Evolutionary conservation across 176 grass and related monocot genomes (phyloP).

Genomic region (Raddia distichophylla): DNA sequence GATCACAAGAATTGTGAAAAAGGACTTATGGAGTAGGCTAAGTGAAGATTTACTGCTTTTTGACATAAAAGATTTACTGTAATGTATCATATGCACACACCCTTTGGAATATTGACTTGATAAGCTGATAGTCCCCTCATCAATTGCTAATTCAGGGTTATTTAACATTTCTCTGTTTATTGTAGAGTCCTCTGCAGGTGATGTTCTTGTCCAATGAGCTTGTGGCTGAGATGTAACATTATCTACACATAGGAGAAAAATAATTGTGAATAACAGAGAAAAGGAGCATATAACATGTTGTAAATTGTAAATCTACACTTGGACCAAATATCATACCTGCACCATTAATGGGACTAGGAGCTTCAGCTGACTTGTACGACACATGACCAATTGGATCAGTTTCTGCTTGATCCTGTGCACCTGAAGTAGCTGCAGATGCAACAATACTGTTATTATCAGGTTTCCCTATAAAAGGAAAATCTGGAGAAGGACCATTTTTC

Average conservation of each 20-base stretch:
- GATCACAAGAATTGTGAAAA: neutral
- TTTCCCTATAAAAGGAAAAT: slow-evolving; percentile 40
- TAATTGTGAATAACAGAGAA: neutral
- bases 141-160: slow-evolving; percentile 66
- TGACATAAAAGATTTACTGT: neutral
- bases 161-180: slow-evolving; percentile 47
- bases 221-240: slow-evolving; percentile 45
- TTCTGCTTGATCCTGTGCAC: slow-evolving; percentile 33
- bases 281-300: neutral
- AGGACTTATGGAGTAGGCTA: neutral
- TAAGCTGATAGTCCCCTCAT: slow-evolving; percentile 81
- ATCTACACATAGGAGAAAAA: slow-evolving; percentile 32
- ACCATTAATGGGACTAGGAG: slow-evolving; percentile 33
- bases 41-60: no score
- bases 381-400: slow-evolving; percentile 37
- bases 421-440: slow-evolving; percentile 42
- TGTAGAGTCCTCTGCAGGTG: slow-evolving; percentile 36
- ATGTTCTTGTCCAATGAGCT: slow-evolving; percentile 40
- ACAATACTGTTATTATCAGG: slow-evolving; percentile 25
- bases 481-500: slow-evolving; percentile 52
- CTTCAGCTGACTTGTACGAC: slow-evolving; percentile 49
- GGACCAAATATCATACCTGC: slow-evolving; percentile 34
- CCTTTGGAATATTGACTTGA: slow-evolving; percentile 85
- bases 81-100: slow-evolving; percentile 44
- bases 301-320: neutral